These are phyloP conservation scores for Pythium aphanidermatum DNA, from an alignment of 352 stramenopile species.

Conservation along the genomic window DNA sequence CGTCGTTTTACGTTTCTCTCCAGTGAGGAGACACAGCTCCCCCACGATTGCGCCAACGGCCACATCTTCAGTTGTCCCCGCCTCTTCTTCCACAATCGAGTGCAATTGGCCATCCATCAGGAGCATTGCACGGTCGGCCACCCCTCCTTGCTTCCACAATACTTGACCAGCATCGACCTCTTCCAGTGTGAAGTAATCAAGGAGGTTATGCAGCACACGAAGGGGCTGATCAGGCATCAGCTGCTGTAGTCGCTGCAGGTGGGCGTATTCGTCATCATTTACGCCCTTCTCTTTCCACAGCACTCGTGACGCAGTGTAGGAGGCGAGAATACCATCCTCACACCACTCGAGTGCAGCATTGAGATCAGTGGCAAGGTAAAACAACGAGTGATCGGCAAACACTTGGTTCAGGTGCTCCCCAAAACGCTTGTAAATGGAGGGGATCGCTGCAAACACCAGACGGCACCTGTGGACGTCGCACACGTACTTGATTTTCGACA, in stretches of 20 bases:
- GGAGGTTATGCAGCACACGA: conserved; percentile 49
- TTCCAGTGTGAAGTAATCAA: conserved; percentile 68
- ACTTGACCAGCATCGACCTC: conserved; percentile 53
- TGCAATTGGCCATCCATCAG: conserved; percentile 57
- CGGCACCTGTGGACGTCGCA: conserved; percentile 61
- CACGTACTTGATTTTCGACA: conserved; percentile 78
- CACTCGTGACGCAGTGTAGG: conserved; percentile 17
- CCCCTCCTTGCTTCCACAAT: conserved; percentile 63
- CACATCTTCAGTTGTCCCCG: conserved; percentile 67
- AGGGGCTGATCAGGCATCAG: conserved; percentile 68
- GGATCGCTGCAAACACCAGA: conserved; percentile 65
- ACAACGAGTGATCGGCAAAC: conserved; percentile 39
- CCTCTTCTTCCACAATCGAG: conserved; percentile 74
- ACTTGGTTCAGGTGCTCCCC: conserved; percentile 44
- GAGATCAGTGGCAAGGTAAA: conserved; percentile 57
- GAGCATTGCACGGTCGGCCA: conserved; percentile 46
- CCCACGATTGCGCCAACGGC: conserved; percentile 66
- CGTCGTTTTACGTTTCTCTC: conserved; percentile 78
- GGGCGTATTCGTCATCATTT: conserved; percentile 43
- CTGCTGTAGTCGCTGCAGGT: conserved; percentile 48
- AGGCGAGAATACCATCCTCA: conserved; percentile 54
- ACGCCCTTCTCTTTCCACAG: conserved; percentile 17
- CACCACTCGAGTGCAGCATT: conserved; percentile 67
- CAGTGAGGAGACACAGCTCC: conserved; percentile 72
- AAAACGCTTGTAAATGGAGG: conserved; percentile 55